Conservation (phyloP, 768 basidiomycete species). For the Leccinum imitatum region DNA sequence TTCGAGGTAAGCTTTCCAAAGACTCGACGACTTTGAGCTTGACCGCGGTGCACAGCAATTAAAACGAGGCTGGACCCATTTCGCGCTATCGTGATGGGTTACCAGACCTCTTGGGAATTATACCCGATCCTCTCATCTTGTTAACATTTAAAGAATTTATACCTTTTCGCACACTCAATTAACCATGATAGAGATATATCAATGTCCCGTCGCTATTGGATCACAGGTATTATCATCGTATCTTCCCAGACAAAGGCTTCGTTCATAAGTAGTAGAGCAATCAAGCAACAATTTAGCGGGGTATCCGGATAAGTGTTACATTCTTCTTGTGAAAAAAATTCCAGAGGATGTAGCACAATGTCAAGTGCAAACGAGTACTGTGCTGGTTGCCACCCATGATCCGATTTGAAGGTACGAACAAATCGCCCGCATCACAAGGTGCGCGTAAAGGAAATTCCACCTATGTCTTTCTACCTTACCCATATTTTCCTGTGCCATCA, state of each 20-base stretch:
- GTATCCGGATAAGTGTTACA: no score
- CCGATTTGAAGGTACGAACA: no score
- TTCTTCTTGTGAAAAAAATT: no score
- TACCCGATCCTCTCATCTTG: background rate
- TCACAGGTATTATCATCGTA: slow-evolving; percentile 7
- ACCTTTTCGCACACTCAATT: background rate
- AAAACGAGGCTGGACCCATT: slow-evolving; percentile 55
- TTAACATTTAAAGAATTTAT: slow-evolving; percentile 3
- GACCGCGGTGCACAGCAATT: slow-evolving; percentile 53
- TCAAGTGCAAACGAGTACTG: no score
- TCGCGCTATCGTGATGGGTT: slow-evolving; percentile 1
- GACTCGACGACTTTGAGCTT: background rate
- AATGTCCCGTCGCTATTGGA: slow-evolving; percentile 1
- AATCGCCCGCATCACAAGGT: no score
- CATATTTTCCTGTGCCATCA: no score
- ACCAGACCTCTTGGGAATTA: background rate
- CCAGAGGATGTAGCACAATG: no score
- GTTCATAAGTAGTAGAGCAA: background rate
- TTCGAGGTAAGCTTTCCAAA: slow-evolving; percentile 57
- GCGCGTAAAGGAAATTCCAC: no score
- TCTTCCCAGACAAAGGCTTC: slow-evolving; percentile 8
- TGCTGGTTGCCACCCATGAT: no score
- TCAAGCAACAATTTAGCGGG: no score
- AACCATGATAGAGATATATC: slow-evolving; percentile 8
- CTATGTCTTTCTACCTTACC: no score